Percentiles rank a stretch among this genome's conserved stretches.
These are phyloP conservation scores for Lichenothelia convexa DNA, from an alignment of 495 filamentous ascomycete species.

Conservation along the genomic window DNA sequence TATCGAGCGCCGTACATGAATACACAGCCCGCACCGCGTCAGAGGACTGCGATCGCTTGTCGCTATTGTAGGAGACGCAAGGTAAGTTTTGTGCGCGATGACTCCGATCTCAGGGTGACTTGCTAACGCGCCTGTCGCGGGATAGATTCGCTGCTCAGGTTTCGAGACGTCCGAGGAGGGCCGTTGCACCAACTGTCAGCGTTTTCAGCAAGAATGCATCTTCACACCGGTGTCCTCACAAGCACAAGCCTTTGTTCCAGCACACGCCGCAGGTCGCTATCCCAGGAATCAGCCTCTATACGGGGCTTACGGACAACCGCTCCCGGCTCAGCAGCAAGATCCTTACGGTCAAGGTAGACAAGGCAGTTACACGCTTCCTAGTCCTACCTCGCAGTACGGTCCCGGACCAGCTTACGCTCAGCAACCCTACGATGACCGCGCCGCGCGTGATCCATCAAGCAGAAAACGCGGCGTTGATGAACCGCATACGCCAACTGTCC, in stretches of 20 bases:
- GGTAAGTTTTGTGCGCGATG: constrained; percentile 33
- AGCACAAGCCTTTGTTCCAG: constrained; percentile 68
- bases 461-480: constrained; percentile 19
- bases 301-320: constrained; percentile 60
- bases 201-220: constrained; percentile 72
- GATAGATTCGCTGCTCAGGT: constrained; percentile 67
- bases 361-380: constrained; percentile 14
- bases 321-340: constrained; percentile 32
- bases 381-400: constrained; percentile 10
- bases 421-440: constrained; percentile 13
- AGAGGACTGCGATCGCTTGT: constrained; percentile 72
- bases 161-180: constrained; percentile 64
- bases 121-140: constrained; percentile 2
- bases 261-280: constrained; percentile 39
- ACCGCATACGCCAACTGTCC: constrained; percentile 23
- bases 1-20: constrained; percentile 11
- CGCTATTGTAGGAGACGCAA: constrained; percentile 67
- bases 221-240: constrained; percentile 74
- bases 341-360: constrained; percentile 5
- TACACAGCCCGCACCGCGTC: constrained; percentile 47
- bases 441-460: constrained; percentile 11
- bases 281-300: constrained; percentile 32
- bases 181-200: constrained; percentile 59
- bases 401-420: constrained; percentile 9
- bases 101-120: background rate